Percentiles rank a stretch among this genome's conserved stretches.
Evolutionary conservation across 805 yeast species (phyloP).

Genomic region (Blastobotrys parvus): DNA sequence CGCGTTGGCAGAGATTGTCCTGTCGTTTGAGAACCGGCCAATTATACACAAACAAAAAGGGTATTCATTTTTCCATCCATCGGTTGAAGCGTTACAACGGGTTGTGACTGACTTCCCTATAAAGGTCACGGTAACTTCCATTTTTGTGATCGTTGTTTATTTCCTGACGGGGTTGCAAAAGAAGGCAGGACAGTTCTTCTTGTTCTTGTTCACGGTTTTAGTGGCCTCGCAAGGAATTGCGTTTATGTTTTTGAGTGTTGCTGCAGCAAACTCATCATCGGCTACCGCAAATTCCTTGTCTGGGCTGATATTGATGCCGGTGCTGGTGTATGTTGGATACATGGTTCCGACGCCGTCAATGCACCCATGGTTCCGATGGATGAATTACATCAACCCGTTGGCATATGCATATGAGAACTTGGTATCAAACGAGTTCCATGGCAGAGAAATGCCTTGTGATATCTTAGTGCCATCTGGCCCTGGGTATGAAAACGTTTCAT

Average conservation of each 20-base stretch:
- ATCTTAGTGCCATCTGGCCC: conserved; percentile 52
- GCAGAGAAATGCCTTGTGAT: conserved; percentile 45
- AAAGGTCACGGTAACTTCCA: conserved; percentile 39
- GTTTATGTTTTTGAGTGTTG: conserved; percentile 45
- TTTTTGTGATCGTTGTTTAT: conserved; percentile 43
- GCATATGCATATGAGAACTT: conserved; percentile 54
- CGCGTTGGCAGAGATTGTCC: conserved; percentile 47
- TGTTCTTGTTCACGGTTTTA: conserved; percentile 38
- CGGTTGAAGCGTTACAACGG: conserved; percentile 62
- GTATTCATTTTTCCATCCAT: conserved; percentile 64
- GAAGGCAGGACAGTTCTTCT: conserved; percentile 48
- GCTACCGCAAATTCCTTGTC: conserved; percentile 55
- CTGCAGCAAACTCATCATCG: conserved; percentile 41
- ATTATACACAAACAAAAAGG: conserved; percentile 63
- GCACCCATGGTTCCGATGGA: conserved; percentile 70
- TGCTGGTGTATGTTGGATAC: conserved; percentile 52
- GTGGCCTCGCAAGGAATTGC: conserved; percentile 40
- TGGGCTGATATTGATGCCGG: conserved; percentile 43
- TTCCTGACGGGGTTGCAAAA: conserved; percentile 47
- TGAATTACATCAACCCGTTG: conserved; percentile 49
- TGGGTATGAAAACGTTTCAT: conserved; percentile 35
- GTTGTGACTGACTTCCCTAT: conserved; percentile 56
- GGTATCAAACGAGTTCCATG: conserved; percentile 57
- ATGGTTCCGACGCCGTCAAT: conserved; percentile 51
- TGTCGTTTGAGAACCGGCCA: conserved; percentile 43